phyloP scores from a whole-genome alignment of 306 rosid genomes.

The Lathyrus tuberosus region DNA sequence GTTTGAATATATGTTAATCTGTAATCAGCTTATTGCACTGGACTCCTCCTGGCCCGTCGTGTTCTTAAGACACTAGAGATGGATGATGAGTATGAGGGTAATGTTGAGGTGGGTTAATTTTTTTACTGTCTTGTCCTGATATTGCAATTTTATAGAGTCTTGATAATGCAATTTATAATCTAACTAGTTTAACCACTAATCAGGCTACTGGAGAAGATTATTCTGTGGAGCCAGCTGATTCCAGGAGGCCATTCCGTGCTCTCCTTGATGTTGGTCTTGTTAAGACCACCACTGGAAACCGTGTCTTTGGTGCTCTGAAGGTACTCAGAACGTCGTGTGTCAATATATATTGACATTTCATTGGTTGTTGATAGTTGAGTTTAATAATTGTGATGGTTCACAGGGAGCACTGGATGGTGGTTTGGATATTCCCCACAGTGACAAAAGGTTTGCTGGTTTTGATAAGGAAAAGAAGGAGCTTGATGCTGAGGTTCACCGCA shows the following conservation, averaged over 20 bases:
- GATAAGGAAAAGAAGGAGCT: conserved; percentile 70
- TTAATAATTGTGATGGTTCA: conserved; percentile 8
- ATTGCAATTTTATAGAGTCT: too few species aligned
- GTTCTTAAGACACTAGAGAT: conserved; percentile 74
- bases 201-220: conserved; percentile 90
- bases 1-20: neutral
- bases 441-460: conserved; percentile 88
- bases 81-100: conserved; percentile 87
- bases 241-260: conserved; percentile 96
- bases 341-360: neutral
- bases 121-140: neutral
- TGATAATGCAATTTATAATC: too few species aligned
- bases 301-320: conserved; percentile 90
- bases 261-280: conserved; percentile 92
- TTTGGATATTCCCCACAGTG: conserved; percentile 87
- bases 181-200: neutral
- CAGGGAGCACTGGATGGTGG: conserved; percentile 97
- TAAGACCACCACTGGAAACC: conserved; percentile 84
- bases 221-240: conserved; percentile 88
- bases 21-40: conserved; percentile 82
- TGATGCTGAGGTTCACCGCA: conserved; percentile 82
- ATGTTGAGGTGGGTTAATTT: conserved; percentile 68
- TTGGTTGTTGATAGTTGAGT: neutral
- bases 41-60: conserved; percentile 85
- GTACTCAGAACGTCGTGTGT: conserved; percentile 12